Conservation (phyloP, 176 grass and related monocot genomes). For the Musa schizocarpa region DNA sequence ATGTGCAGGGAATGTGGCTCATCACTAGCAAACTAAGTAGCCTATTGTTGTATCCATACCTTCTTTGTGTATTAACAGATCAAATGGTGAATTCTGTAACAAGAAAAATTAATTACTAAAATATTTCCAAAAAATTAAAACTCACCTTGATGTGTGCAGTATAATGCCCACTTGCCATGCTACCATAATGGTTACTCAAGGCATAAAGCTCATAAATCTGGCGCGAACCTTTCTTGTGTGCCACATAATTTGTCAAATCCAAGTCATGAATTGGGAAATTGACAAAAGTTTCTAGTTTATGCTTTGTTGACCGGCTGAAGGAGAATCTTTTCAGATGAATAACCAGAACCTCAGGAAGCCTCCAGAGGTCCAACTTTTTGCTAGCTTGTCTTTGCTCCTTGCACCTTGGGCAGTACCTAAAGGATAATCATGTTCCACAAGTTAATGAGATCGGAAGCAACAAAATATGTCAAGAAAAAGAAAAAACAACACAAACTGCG, state of each 20-base stretch:
- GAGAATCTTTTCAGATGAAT: conserved; percentile 99
- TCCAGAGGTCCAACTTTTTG: conserved; percentile 98
- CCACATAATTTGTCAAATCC: conserved; percentile 97
- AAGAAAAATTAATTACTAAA: background rate
- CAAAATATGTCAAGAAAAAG: conserved; percentile 5
- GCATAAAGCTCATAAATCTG: conserved; percentile 84
- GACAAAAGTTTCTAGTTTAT: conserved; percentile 89
- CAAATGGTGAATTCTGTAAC: background rate
- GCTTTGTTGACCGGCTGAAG: conserved; percentile 87
- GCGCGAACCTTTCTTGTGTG: conserved; percentile 59
- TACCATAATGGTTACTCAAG: conserved; percentile 94
- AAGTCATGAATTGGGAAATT: conserved; percentile 92
- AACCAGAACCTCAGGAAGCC: conserved; percentile 91
- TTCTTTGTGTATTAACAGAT: background rate
- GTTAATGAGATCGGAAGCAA: background rate
- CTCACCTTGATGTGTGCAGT: conserved; percentile 90
- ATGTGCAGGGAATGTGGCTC: background rate
- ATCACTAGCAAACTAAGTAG: background rate
- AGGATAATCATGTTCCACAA: conserved; percentile 28
- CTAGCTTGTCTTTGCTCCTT: conserved; percentile 97
- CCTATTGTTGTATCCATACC: background rate
- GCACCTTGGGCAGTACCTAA: conserved; percentile 92
- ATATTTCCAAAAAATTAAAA: conserved; percentile 10
- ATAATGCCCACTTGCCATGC: conserved; percentile 97
- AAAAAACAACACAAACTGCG: background rate